Base-by-base conservation (phyloP, 352 stramenopile genomes). In the Phytopythium chamaehyphon region DNA sequence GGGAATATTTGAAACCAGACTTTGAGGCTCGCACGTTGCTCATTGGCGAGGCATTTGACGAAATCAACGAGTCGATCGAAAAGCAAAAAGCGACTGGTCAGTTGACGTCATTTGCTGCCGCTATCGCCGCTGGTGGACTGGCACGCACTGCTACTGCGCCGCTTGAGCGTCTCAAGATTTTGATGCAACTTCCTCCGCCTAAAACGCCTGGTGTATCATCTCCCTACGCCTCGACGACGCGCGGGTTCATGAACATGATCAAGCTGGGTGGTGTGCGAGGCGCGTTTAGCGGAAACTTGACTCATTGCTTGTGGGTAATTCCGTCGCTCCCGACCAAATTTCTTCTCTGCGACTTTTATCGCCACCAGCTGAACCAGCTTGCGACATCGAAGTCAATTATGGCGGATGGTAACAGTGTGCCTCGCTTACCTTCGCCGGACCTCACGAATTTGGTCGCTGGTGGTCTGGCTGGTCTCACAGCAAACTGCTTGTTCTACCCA, bases 301-400 rank as follows among this genome's bases (percentile, higher is more conserved):
- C 72, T 6, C 82, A 95, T 52, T 93, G 82, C 51, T 64, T 90
- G n/a, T 87, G 79, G 76, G 63, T 90, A 19, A 64, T 92, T n/a
- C 82, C 82, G 26, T 89, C 78, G 21, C 73, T 95, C 22, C 80
- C 82, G 14, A 84, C 78, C 39, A 92, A 92, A 52, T 86, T 93
- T 37, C 39, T 91, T 26, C 47, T 93, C 6, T 90, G 80, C 40
- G 76, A 90, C 39, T 42, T 87, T 12, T 90, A 85, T 50, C 76
- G 80, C 42, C 57, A 74, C 38, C 73, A 91, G 46, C 55, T 91
- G 31, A 26, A 53, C 0, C 47, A 39, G 12, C 43, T 81, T 15
- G 49, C 38, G 38, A 45, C 57, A 10, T 65, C 45, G 6, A 43
- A 54, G n/a, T 18, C 15, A 38, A 22, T 15, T 9, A 3, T 14